Evolutionary conservation across 1,284 basidiomycete genomes (phyloP), one percentile per base, ranked within the genome.

Genomic region (Pascua sp.): DNA sequence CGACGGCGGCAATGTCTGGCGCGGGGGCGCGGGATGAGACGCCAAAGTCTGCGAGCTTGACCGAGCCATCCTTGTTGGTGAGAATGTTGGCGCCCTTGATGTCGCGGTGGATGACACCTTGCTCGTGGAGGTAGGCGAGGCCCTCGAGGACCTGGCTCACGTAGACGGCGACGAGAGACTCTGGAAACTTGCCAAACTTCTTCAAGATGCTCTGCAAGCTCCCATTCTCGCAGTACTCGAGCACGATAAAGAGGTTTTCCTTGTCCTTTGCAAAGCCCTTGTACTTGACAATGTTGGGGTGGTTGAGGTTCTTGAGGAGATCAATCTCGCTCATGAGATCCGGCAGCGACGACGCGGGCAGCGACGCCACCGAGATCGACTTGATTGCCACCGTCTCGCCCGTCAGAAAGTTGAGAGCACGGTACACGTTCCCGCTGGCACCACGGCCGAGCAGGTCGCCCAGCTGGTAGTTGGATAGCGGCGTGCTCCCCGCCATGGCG

Each of bases 251-350:
- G 61, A 98, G 81, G 73, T 86, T 92, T 71, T 97, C 90, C 56
- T 86, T 85, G 53, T 92, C 95, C 80, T 94, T 94, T 73, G 93
- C 91, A 68, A 94, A 98, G 16, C 95, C 76, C 71, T 96, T 95
- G 81, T 98, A 98, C 78, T 98, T 97, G 73, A 98, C 95, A 71
- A 98, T 98, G 76, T 98, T 98, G 42, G 89, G 83, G 62, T 85
- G 81, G 77, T 96, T 91, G 60, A 98, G 83, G 74, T 96, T 97
- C 83, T 98, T 97, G 66, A 98, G 84, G 57, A 98, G 80, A 77
- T 98, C 91, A 68, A 98, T 98, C 80, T 98, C 95, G 61, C 71
- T 72, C 95, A 98, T 98, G 72, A 98, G 97, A 77, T 98, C 93
- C 17, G 90, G 88, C 51, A 98, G 83, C 72, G 96, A 91, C 49